Base-by-base conservation (phyloP, 768 basidiomycete genomes). In the Terana coerulea region DNA sequence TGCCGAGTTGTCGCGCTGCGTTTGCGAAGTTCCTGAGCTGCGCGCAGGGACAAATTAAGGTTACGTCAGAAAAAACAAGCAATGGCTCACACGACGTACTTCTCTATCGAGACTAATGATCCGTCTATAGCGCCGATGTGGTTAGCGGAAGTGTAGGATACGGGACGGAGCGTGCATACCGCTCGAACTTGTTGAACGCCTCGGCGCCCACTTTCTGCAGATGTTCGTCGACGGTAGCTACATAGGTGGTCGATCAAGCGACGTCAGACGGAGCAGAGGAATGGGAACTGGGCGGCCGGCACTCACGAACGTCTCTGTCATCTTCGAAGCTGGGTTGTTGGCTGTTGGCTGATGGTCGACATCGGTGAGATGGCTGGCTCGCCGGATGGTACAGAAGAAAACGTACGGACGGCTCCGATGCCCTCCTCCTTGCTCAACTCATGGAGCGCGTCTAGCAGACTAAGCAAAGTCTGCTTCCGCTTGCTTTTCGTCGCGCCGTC, bases 1-100 rank as follows among this genome's bases (percentile, higher is more conserved):
- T 85, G 22, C 88, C 88, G 0, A 90, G 73, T 61, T 87, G 87
- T 31, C 86, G 80, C 19, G 85, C 79, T 11, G 87, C 85, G 58
- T 88, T 86, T 31, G 84, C 80, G 63, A 88, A 88, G 64, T 84
- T 86, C 40, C 85, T 78, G 14, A 90, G 75, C 83, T 88, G 61
- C n/a, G n/a, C 7, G 26, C 11, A 11, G 17, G n/a, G n/a, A 46
- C 25, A n/a, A 29, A 21, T 34, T 46, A 46, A 19, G 30, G 31
- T 46, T 46, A 31, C 45, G 45, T 33, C 26, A 29, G 19, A 21
- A 22, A 33, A 31, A n/a, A 34, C 30, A 5, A 9, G 10, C 17
- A 17, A 22, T 12, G 30, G 22, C 17, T 46, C 45, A 25, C 12
- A 34, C 15, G 22, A 50, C 65, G 12, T 57, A 82, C 82, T 72